A percentile compares a stretch with the other conserved stretches of the same genome.
Conservation (phyloP, 345 rosid genomes). For the Balakata baccata region DNA sequence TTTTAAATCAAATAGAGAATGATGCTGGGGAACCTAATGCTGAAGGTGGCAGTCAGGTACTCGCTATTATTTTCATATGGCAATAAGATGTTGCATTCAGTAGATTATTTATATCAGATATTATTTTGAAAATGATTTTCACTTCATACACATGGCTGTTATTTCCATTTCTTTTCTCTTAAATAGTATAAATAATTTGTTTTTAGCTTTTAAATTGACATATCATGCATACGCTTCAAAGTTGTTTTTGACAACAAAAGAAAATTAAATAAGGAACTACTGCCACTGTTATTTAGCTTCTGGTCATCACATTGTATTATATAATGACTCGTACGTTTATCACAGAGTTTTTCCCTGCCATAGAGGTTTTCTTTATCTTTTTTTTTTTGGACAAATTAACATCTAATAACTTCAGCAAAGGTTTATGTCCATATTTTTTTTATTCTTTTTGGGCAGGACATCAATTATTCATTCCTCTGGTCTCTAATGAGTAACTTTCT, state of each 20-base stretch:
- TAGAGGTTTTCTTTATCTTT: not conserved
- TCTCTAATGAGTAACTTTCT: constrained; percentile 16
- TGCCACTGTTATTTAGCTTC: not conserved
- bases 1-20: constrained; percentile 33
- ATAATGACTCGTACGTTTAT: not conserved
- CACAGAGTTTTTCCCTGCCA: not conserved
- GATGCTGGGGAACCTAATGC: constrained; percentile 36
- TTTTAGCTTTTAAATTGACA: not conserved
- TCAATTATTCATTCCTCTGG: constrained; percentile 5
- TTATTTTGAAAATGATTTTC: not conserved
- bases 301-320: not conserved
- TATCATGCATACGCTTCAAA: not conserved
- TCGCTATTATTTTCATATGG: constrained; percentile 13
- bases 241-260: not conserved
- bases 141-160: too few species aligned
- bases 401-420: not conserved
- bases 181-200: not conserved
- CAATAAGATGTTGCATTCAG: not conserved
- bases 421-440: not conserved
- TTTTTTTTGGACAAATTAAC: not conserved
- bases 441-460: not conserved
- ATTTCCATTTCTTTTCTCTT: not conserved
- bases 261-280: not conserved
- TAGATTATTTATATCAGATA: not conserved
- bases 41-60: constrained; percentile 55